Conservation (phyloP, 495 filamentous ascomycete genomes). For the Cercophora scortea region DNA sequence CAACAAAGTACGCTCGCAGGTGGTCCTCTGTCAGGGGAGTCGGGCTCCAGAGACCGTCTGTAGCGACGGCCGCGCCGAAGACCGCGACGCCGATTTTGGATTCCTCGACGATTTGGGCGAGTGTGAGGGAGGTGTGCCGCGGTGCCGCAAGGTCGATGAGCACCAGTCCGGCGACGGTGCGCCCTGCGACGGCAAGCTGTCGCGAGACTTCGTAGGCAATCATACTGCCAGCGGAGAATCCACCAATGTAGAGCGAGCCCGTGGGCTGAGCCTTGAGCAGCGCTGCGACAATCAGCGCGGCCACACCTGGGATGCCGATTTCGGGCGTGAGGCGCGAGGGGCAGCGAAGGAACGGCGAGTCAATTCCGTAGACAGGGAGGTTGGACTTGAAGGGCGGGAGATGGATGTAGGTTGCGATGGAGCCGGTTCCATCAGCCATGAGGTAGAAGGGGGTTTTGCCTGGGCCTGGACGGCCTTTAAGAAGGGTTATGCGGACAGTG, state of each 20-base stretch:
- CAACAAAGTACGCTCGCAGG: not conserved
- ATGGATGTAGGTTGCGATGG: conserved; percentile 46
- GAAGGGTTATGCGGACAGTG: conserved; percentile 29
- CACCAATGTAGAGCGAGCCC: conserved; percentile 55
- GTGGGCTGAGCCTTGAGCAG: conserved; percentile 48
- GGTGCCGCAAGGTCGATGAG: not conserved
- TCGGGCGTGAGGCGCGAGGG: conserved; percentile 36
- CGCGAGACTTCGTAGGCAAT: conserved; percentile 69
- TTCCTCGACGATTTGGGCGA: conserved; percentile 31
- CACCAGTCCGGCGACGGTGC: conserved; percentile 40
- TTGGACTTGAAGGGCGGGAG: conserved; percentile 34
- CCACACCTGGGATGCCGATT: conserved; percentile 39
- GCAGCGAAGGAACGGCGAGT: conserved; percentile 46
- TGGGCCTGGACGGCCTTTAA: conserved; percentile 52
- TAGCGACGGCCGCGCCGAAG: conserved; percentile 60
- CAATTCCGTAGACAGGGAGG: conserved; percentile 47
- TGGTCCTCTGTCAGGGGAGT: conserved; percentile 34
- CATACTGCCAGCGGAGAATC: conserved; percentile 78
- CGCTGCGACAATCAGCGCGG: conserved; percentile 41
- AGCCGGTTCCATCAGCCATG: conserved; percentile 64
- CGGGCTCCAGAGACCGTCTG: conserved; percentile 62
- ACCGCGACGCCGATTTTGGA: conserved; percentile 70
- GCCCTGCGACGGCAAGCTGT: conserved; percentile 54
- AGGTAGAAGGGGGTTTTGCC: conserved; percentile 51
- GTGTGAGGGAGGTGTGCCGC: not conserved